Percentiles rank a stretch among this genome's conserved stretches.
phyloP scores from a whole-genome alignment of 306 rosid genomes.

The Castanea mollissima region DNA sequence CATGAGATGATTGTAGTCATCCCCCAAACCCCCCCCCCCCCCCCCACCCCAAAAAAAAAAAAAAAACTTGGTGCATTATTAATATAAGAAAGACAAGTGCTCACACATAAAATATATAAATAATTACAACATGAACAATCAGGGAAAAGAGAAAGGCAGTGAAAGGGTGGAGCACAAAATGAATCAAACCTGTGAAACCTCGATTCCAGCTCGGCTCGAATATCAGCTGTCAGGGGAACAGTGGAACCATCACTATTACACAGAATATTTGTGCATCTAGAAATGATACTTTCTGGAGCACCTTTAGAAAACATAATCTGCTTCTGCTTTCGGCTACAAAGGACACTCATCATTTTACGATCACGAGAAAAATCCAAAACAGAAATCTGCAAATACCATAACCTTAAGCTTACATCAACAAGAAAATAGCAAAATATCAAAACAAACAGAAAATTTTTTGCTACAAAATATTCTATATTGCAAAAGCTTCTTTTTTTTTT shows the following conservation, averaged over 20 bases:
- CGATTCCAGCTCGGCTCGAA: constrained; percentile 69
- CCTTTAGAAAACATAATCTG: constrained; percentile 87
- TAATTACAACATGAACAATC: not conserved
- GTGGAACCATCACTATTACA: constrained; percentile 78
- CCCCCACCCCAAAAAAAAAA: no score
- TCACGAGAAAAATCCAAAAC: constrained; percentile 86
- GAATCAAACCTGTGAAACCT: constrained; percentile 70
- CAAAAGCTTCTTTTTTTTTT: not conserved
- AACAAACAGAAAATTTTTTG: not conserved
- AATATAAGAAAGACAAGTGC: not conserved
- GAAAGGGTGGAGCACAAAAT: not conserved
- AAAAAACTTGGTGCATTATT: not conserved
- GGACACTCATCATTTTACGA: constrained; percentile 97
- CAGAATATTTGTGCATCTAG: constrained; percentile 76
- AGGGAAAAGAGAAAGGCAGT: not conserved
- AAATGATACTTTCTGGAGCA: constrained; percentile 90
- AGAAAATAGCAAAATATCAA: constrained; percentile 4
- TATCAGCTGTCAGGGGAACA: constrained; percentile 63
- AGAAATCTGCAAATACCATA: constrained; percentile 62
- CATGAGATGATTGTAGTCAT: no score
- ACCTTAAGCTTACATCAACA: constrained; percentile 27
- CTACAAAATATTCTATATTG: not conserved
- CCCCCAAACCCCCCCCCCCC: no score
- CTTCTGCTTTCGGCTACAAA: constrained; percentile 79
- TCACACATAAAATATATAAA: not conserved